phyloP scores from a whole-genome alignment of 129 eudicot genomes.

The Cynara cardunculus region DNA sequence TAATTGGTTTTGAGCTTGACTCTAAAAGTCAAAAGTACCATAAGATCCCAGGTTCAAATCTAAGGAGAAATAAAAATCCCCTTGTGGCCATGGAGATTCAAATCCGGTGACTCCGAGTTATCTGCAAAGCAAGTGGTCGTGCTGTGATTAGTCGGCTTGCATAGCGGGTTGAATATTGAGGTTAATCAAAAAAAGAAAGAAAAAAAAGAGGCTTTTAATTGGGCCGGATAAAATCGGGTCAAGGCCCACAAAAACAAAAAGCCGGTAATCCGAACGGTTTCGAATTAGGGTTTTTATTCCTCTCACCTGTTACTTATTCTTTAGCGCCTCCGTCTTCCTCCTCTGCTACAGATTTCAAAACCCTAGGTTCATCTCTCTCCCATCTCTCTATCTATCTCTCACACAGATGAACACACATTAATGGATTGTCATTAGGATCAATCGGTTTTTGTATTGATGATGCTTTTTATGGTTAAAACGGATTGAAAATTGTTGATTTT shows the following conservation, averaged over 20 bases:
- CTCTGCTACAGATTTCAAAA: conserved; percentile 19
- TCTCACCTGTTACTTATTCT: not conserved
- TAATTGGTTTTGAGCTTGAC: no score
- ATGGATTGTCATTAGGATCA: not conserved
- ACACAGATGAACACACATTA: not conserved
- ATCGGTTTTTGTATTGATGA: not conserved
- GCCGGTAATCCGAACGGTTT: not conserved
- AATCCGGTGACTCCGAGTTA: no score
- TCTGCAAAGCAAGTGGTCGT: no score
- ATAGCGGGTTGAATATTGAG: no score
- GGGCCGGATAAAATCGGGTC: not conserved
- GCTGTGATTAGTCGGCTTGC: no score
- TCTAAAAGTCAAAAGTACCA: no score
- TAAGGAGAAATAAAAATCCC: no score
- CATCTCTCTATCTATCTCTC: not conserved
- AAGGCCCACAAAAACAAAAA: not conserved
- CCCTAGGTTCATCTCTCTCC: conserved; percentile 14
- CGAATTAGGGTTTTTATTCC: conserved; percentile 16
- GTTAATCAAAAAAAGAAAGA: no score
- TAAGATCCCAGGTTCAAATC: no score
- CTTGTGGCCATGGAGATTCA: no score
- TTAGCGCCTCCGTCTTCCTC: conserved; percentile 29
- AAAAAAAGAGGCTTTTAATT: not conserved
- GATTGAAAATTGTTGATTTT: not conserved
- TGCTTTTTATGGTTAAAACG: not conserved